Evolutionary conservation across 306 rosid species (phyloP).

Genomic region (Hylodesmum podocarpum): DNA sequence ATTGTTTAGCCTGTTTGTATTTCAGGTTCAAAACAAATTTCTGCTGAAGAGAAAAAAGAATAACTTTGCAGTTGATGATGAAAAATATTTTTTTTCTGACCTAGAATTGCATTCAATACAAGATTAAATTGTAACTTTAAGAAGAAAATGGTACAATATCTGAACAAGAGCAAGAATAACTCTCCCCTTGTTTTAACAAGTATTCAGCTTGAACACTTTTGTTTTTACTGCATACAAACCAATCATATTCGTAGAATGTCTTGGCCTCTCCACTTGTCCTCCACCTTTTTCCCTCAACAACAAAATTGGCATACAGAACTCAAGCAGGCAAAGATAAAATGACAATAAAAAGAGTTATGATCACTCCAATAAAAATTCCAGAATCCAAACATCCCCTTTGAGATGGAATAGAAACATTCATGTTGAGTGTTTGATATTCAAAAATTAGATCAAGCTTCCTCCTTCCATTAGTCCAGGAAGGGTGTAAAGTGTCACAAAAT

Average conservation of each 20-base stretch:
- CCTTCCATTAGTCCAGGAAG: constrained; percentile 35
- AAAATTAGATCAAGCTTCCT: constrained; percentile 38
- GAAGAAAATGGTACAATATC: not conserved
- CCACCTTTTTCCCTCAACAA: not conserved
- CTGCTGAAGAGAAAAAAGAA: not conserved
- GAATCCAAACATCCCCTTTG: constrained; percentile 29
- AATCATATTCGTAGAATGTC: constrained; percentile 3
- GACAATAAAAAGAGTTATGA: not conserved
- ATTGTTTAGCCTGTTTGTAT: not conserved
- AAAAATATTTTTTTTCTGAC: not conserved
- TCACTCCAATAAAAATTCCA: constrained; percentile 31
- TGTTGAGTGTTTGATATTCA: constrained; percentile 1
- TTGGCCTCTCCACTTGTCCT: not conserved
- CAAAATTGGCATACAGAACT: constrained; percentile 16
- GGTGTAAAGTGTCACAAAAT: not conserved
- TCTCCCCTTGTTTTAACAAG: not conserved
- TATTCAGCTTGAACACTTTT: not conserved
- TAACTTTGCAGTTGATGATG: not conserved
- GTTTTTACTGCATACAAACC: constrained; percentile 9
- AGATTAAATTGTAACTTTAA: not conserved
- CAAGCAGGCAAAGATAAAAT: not conserved
- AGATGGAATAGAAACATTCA: constrained; percentile 29
- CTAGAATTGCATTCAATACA: not conserved
- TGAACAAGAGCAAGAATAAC: not conserved
- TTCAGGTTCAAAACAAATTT: not conserved